Evolutionary conservation across 2,329 filamentous ascomycete genomes (phyloP).

Genomic region (Colletotrichum eremochloae): DNA sequence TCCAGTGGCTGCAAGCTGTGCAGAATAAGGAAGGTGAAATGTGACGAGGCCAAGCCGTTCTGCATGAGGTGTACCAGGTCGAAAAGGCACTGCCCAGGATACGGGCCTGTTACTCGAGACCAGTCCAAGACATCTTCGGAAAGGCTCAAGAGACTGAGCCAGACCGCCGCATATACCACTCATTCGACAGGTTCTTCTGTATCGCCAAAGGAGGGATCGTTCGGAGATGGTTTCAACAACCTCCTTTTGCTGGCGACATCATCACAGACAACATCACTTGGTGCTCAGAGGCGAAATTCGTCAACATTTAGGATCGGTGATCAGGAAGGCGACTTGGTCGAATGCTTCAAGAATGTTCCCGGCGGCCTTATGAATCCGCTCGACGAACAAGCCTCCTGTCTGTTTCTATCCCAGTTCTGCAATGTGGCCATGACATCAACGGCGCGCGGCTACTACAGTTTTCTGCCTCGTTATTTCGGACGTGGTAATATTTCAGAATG

Average conservation of each 20-base stretch:
- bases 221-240: constrained; percentile 2
- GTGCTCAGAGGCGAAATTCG: constrained; percentile 7
- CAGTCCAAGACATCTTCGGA: constrained; percentile 43
- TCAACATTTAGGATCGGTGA: constrained; percentile 20
- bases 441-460: constrained; percentile 36
- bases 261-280: background rate
- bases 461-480: constrained; percentile 36
- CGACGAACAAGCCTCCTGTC: constrained; percentile 40
- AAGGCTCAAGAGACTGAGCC: constrained; percentile 30
- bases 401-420: constrained; percentile 42
- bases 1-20: constrained; percentile 46
- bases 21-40: constrained; percentile 69
- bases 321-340: constrained; percentile 27
- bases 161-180: constrained; percentile 2
- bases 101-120: constrained; percentile 45
- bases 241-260: background rate
- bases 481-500: constrained; percentile 33
- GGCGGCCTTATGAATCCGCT: constrained; percentile 29
- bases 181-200: background rate
- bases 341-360: constrained; percentile 30
- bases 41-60: constrained; percentile 66
- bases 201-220: background rate
- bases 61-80: constrained; percentile 65
- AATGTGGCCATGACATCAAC: constrained; percentile 32
- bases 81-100: constrained; percentile 45